phyloP scores from a whole-genome alignment of 2,329 filamentous ascomycete genomes.

The Chalaropsis thielavioides region DNA sequence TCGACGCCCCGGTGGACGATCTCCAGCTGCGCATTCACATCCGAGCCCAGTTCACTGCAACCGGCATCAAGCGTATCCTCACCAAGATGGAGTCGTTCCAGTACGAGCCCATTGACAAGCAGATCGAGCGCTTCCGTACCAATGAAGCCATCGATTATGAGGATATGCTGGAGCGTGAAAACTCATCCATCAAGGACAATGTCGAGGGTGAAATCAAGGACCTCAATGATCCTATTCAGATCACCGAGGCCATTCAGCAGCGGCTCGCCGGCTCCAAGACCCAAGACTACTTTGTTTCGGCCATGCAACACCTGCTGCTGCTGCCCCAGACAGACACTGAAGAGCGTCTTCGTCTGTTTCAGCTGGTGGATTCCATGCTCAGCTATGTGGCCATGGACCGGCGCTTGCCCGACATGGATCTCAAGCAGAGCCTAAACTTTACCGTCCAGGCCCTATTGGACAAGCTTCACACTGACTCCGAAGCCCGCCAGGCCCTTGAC shows the following conservation, averaged over 20 bases:
- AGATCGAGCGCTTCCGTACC: slow-evolving; percentile 80
- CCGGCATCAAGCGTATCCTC: slow-evolving; percentile 85
- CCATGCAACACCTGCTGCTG: slow-evolving; percentile 85
- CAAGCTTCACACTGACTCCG: slow-evolving; percentile 90
- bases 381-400: slow-evolving; percentile 98
- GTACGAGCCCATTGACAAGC: slow-evolving; percentile 96
- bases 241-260: slow-evolving; percentile 81
- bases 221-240: slow-evolving; percentile 81
- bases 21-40: slow-evolving; percentile 87
- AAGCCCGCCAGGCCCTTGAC: slow-evolving; percentile 82
- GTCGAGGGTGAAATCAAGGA: slow-evolving; percentile 79
- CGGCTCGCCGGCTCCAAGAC: slow-evolving; percentile 71
- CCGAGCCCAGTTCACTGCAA: slow-evolving; percentile 87
- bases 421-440: slow-evolving; percentile 95
- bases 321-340: slow-evolving; percentile 86
- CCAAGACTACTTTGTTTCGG: slow-evolving; percentile 90
- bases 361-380: slow-evolving; percentile 96
- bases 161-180: slow-evolving; percentile 84
- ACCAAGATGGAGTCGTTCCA: slow-evolving; percentile 97
- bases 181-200: slow-evolving; percentile 77
- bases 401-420: slow-evolving; percentile 85
- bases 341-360: slow-evolving; percentile 87
- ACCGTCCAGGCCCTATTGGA: slow-evolving; percentile 91
- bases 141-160: slow-evolving; percentile 98
- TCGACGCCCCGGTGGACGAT: slow-evolving; percentile 80